Evolutionary conservation across 2,329 filamentous ascomycete species (phyloP).

Genomic region (Nemania bipapillata): DNA sequence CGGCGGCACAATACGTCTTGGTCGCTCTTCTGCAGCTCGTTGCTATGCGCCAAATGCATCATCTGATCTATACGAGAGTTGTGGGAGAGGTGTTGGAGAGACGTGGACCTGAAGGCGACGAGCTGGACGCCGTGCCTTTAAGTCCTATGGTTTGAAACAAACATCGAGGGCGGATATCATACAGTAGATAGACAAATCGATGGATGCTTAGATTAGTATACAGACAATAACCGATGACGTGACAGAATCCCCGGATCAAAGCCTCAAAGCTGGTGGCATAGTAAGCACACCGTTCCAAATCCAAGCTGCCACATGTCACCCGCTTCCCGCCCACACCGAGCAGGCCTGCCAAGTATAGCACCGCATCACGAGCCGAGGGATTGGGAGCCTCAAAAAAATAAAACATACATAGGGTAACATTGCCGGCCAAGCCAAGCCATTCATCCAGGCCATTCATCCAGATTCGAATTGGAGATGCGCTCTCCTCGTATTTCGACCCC

Average conservation of each 20-base stretch:
- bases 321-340: background rate
- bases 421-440: no score
- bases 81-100: background rate
- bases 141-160: background rate
- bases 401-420: no score
- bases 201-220: background rate
- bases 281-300: background rate
- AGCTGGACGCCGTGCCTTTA: background rate
- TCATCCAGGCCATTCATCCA: background rate
- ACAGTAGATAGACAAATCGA: background rate
- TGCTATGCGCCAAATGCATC: background rate
- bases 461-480: background rate
- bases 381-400: background rate
- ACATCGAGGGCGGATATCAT: background rate
- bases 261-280: background rate
- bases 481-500: conserved; percentile 10
- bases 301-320: background rate
- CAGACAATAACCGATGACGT: background rate
- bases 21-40: background rate
- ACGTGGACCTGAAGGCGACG: background rate
- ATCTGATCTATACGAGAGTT: background rate
- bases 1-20: background rate
- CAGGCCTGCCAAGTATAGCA: background rate
- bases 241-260: background rate
- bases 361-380: background rate